Base-by-base conservation (phyloP, 164 flowering plant species). In the Echeveria elegans region DNA sequence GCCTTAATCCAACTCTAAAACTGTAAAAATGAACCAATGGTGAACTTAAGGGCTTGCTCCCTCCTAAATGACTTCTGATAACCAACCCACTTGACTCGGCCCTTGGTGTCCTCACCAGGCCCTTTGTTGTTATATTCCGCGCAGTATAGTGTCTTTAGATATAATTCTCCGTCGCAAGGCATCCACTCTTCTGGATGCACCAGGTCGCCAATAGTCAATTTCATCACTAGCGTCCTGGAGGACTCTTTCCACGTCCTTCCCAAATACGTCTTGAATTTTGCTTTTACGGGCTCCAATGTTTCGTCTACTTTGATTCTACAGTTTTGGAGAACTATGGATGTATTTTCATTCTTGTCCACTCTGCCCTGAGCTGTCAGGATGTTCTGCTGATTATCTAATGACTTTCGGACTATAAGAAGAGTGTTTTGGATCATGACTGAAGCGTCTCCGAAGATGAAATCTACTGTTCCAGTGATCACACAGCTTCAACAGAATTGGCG, bases 121-220 rank as follows among this genome's bases (percentile, higher is more conserved):
- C 97, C 92, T 0, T 73, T 41, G 67, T 91, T 91, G 70, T 75
- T 80, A 66, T 60, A 91, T 71, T 91, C 96, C 0, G 81, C 94
- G 52, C 81, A 89, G 21, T 73, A 81, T 6, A 87, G 67, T 0
- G 88, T 83, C 2, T 76, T 75, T 29, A 85, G 77, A 1, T 79
- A 83, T 24, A 76, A 78, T 5, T 77, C 68, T 0, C 83, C 87
- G 1, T 72, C 34, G 88, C 87, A 88, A 0, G 69, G 70, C 1
- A 72, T 4, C 78, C 78, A 80, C 10, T 81, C 81, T 2, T 69
- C 76, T 16, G 83, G 81, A 16, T 72, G 70, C n/a, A 80, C 74
- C 4, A 78, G 14, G 41, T 74, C 81, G 0, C 53, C 75, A 0
- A 80, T 76, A 4, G 36, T 32, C 1, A 79, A 70, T 12, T 80